These are phyloP conservation scores for Cymbidium sinense DNA, from an alignment of 106 monocot genomes.

Conservation along the genomic window DNA sequence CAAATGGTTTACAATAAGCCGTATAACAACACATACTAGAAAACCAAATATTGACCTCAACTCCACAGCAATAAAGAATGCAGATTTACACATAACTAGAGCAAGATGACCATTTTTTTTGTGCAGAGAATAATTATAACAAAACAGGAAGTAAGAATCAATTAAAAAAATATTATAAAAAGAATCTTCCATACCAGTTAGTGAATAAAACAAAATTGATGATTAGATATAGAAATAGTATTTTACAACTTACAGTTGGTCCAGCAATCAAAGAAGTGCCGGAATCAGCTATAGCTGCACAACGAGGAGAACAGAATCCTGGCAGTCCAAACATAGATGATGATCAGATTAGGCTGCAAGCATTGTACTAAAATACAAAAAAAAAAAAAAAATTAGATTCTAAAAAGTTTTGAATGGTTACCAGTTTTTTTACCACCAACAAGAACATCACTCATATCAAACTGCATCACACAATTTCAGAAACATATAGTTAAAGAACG, in stretches of 20 bases:
- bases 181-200: too few relatives aligned
- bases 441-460: constrained; percentile 60
- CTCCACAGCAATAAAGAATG: too few relatives aligned
- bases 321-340: not conserved
- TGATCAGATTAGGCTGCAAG: not conserved
- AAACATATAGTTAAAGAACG: not conserved
- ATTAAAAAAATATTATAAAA: too few relatives aligned
- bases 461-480: constrained; percentile 28
- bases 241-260: constrained; percentile 46
- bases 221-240: not conserved
- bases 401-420: not conserved
- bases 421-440: constrained; percentile 44
- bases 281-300: constrained; percentile 73
- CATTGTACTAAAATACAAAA: too few relatives aligned
- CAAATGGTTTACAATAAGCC: too few relatives aligned
- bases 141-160: too few relatives aligned
- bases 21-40: too few relatives aligned
- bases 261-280: constrained; percentile 73
- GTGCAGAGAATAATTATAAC: too few relatives aligned
- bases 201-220: too few relatives aligned
- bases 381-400: not conserved
- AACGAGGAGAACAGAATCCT: constrained; percentile 58
- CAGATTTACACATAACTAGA: too few relatives aligned
- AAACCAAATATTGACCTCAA: too few relatives aligned
- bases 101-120: too few relatives aligned